Base-by-base conservation (phyloP, 2,329 filamentous ascomycete genomes). In the Colletotrichum abscissum region DNA sequence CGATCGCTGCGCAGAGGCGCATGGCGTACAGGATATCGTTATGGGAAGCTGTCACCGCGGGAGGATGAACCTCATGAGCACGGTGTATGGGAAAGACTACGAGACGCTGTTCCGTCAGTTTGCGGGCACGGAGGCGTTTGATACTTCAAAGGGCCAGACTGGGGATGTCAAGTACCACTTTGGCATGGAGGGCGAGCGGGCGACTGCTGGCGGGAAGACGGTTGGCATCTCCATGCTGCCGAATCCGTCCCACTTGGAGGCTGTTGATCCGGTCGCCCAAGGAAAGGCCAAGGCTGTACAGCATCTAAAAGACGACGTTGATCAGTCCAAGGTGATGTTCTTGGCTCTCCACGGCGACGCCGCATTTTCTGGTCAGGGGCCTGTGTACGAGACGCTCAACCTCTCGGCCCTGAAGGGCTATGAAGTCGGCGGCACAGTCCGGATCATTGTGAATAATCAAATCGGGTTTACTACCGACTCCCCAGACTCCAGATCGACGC, bases 81-180 rank as follows among this genome's bases (percentile, higher is more conserved):
- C 98, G 86, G 97, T 99, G 80, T 97, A 98, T 78, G 93, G 97
- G 81, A 99, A 99, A 87, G 95, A 96, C 78, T 98, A 98, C 84
- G 97, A 98, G 87, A 98, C 96, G 76, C 98, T 99, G 84, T 99
- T 99, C 88, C 97, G 94, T 82, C 97, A 98, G 84, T 99, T 99
- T 80, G 94, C 94, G 75, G 97, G 97, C 78, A 94, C 93, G 58
- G 87, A 93, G 22, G 94, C 94, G 81, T 94, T 94, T 68, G 93
- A 94, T 77, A 95, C 98, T 77, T 96, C 98, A 86, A 96, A 95
- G 73, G 66, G 71, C 5, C 63, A 65, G 71, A 98, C 96, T 72
- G 97, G 97, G 78, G 97, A 99, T 83, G 97, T 99, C 84, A 99
- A 99, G 86, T 99, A 99, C 86, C 97, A 99, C 87, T 88, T 98